A percentile compares a stretch with the other conserved stretches of the same genome.
phyloP scores from a whole-genome alignment of 2,329 filamentous ascomycete genomes.

The Bretziella fagacearum region DNA sequence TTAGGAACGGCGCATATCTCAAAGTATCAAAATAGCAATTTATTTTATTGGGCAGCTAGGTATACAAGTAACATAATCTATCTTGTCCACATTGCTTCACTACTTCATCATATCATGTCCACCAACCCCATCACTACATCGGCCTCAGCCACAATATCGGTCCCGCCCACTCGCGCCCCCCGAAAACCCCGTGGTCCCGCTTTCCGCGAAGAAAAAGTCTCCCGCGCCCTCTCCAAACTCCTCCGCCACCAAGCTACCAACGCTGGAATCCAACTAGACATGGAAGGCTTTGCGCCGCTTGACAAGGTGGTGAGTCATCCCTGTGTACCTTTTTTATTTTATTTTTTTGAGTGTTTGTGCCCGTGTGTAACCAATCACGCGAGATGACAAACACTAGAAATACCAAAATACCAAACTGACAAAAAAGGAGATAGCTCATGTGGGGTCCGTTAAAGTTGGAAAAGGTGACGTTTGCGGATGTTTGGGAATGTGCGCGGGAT shows the following conservation, averaged over 20 bases:
- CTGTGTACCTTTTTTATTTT: too few species aligned
- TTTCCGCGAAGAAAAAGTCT: slow-evolving; percentile 32
- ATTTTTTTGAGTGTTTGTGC: neutral
- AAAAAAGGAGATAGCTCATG: slow-evolving; percentile 30
- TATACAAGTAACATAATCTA: too few species aligned
- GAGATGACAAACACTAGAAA: neutral
- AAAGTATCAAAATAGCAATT: too few species aligned
- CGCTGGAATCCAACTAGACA: slow-evolving; percentile 40
- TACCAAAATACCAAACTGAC: neutral
- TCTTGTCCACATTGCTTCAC: too few species aligned
- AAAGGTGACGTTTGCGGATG: slow-evolving; percentile 56
- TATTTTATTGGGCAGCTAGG: too few species aligned
- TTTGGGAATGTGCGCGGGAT: slow-evolving; percentile 48
- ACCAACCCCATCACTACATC: too few species aligned
- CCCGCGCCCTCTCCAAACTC: slow-evolving; percentile 36
- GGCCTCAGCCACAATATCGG: too few species aligned
- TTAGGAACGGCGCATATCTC: too few species aligned
- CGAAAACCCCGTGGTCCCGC: slow-evolving; percentile 19
- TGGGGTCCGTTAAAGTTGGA: slow-evolving; percentile 48
- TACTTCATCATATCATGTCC: too few species aligned
- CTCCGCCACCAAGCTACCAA: slow-evolving; percentile 39
- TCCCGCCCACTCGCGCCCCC: too few species aligned
- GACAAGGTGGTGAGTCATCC: slow-evolving; percentile 38
- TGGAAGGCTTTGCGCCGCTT: slow-evolving; percentile 40
- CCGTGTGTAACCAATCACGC: neutral